Evolutionary conservation across 2,329 filamentous ascomycete genomes (phyloP), one percentile per base, ranked within the genome.

Genomic region (Apiospora pterosperma): DNA sequence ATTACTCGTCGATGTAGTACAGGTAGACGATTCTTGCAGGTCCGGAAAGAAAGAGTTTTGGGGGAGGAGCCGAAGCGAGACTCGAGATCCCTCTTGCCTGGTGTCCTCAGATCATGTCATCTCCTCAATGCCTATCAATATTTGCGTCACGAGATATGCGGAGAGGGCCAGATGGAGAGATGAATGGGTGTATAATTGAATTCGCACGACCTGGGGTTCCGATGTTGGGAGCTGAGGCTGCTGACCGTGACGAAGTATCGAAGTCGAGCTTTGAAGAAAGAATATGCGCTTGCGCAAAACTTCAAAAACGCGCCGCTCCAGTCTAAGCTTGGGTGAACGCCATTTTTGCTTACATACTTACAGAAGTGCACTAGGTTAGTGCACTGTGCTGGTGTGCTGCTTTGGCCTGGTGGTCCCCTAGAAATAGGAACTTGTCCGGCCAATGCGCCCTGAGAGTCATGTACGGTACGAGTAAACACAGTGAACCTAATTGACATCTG

Each of bases 21-120:
- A 44, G 39, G 16, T 34, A 34, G 48, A 34, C 48, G 48, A 11
- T 31, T 25, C 31, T 55, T 55, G 48, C 28, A 34, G 48, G 28
- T 42, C 16, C 14, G 19, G 16, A 34, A 36, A 42, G 41, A 62
- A 34, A 61, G 19, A 38, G 38, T 36, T 39, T 34, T 48, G 34
- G 38, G 41, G 48, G 41, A 52, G 36, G 58, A 64, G 63, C 44
- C 38, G 38, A 42, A 41, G 28, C 63, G 58, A 61, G 63, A 42
- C 63, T 64, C 63, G 28, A 64, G 23, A 64, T 64, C 36, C 52
- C 63, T 63, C 61, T 25, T 41, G 38, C 25, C 31, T 19, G 25
- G 4, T 23, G n/a, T 36, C n/a, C 19, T 44, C 42, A 63, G 62
- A 34, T 59, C 62, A 63, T 63, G 31, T 52, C 61, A 36, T 39